These are phyloP conservation scores for Proliferodiscus dingleyae DNA, from an alignment of 2,329 filamentous ascomycete genomes.

Conservation along the genomic window DNA sequence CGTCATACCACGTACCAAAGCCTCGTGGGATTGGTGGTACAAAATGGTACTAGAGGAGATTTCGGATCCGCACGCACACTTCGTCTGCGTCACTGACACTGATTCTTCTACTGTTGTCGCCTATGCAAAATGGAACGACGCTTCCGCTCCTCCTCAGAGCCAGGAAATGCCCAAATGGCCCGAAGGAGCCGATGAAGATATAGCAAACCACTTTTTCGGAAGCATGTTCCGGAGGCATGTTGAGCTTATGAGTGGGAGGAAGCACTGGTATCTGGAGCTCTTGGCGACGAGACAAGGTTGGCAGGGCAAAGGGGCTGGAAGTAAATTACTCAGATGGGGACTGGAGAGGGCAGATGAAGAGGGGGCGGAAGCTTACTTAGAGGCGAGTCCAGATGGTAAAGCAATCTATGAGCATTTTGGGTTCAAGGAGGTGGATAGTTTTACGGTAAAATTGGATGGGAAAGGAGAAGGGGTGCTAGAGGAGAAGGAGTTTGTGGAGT, in stretches of 20 bases:
- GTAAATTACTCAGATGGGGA: constrained; percentile 44
- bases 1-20: constrained; percentile 34
- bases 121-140: constrained; percentile 45
- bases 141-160: constrained; percentile 20
- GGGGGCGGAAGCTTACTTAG: constrained; percentile 42
- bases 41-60: constrained; percentile 36
- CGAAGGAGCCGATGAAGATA: constrained; percentile 32
- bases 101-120: constrained; percentile 33
- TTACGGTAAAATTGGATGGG: constrained; percentile 36
- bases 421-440: constrained; percentile 37
- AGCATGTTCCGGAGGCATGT: constrained; percentile 33
- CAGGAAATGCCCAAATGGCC: constrained; percentile 36
- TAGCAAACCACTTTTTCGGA: constrained; percentile 39
- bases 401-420: constrained; percentile 45
- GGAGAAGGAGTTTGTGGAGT: constrained; percentile 26
- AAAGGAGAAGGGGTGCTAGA: constrained; percentile 11
- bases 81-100: constrained; percentile 27
- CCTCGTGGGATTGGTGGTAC: constrained; percentile 34
- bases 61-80: constrained; percentile 33
- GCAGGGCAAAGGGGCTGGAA: constrained; percentile 43
- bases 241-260: constrained; percentile 36
- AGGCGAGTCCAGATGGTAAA: constrained; percentile 44
- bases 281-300: constrained; percentile 39
- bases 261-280: constrained; percentile 47
- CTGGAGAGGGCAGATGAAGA: constrained; percentile 40